Conservation (phyloP, 768 basidiomycete genomes). For the Rhodotorula graminis region DNA sequence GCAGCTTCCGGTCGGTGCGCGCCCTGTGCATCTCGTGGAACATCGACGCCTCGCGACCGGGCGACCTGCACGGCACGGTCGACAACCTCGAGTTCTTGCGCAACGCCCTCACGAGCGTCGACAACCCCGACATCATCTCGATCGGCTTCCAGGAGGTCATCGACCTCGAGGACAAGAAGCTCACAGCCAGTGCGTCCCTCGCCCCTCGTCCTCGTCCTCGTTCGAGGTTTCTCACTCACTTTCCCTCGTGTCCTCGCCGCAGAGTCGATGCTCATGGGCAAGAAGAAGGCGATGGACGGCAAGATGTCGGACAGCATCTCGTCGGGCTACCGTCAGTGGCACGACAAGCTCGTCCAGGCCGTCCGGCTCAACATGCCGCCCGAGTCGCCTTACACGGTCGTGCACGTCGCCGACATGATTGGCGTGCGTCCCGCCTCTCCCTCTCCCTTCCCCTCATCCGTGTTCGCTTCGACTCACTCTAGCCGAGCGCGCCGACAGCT, state of each 20-base stretch:
- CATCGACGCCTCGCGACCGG: conserved; percentile 79
- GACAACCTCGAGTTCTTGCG: conserved; percentile 76
- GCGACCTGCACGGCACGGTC: conserved; percentile 58
- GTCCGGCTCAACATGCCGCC: conserved; percentile 70
- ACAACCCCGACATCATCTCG: conserved; percentile 76
- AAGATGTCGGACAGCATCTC: conserved; percentile 76
- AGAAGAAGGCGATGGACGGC: conserved; percentile 62
- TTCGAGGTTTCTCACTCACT: not conserved
- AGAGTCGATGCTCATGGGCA: conserved; percentile 71
- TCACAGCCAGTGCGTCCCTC: conserved; percentile 61
- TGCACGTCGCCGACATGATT: conserved; percentile 82
- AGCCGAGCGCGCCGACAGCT: conserved; percentile 45
- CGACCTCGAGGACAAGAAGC: conserved; percentile 84
- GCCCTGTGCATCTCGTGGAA: conserved; percentile 88
- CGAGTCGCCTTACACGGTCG: conserved; percentile 68
- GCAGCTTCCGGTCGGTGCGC: conserved; percentile 69
- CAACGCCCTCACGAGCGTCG: conserved; percentile 66
- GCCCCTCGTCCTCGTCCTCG: not conserved
- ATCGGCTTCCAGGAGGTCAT: conserved; percentile 97
- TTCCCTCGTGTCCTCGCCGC: not conserved
- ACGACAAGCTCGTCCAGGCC: conserved; percentile 67
- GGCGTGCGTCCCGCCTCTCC: conserved; percentile 50
- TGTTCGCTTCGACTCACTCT: not conserved
- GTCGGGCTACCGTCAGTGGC: conserved; percentile 79
- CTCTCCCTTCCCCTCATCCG: not conserved